Conservation (phyloP, 1,139 yeast species). For the Pichia sp. region DNA sequence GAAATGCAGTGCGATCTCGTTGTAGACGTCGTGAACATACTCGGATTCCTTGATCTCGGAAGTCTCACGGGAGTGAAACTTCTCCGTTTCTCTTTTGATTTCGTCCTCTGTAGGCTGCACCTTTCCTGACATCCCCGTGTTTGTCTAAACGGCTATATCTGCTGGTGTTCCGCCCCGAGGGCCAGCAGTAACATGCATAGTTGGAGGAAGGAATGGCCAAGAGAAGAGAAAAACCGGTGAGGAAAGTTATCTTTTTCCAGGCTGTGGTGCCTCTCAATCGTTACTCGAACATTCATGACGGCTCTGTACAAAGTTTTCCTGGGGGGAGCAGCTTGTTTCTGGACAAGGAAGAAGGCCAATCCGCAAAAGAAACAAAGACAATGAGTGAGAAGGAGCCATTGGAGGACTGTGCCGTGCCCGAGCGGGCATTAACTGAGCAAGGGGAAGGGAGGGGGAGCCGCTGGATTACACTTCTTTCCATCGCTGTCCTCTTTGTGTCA, state of each 20-base stretch:
- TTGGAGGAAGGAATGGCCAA: not conserved
- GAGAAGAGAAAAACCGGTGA: not conserved
- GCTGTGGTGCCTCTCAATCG: not conserved
- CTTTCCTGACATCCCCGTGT: constrained; percentile 26
- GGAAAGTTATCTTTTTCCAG: not conserved
- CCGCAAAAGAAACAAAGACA: not conserved
- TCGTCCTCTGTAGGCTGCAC: constrained; percentile 29
- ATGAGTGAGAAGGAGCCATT: not conserved
- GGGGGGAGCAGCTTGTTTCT: too few relatives aligned
- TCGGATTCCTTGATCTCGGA: constrained; percentile 64
- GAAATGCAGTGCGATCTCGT: constrained; percentile 87
- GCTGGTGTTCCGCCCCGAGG: not conserved
- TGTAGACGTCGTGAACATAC: constrained; percentile 85
- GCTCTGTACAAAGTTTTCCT: not conserved
- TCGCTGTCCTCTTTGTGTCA: not conserved
- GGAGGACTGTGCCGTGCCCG: not conserved
- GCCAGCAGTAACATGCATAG: too few relatives aligned
- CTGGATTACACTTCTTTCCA: not conserved
- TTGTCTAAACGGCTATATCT: not conserved
- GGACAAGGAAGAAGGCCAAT: too few relatives aligned
- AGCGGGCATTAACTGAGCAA: not conserved
- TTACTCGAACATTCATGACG: not conserved
- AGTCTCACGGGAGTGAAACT: constrained; percentile 24
- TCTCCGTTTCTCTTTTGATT: constrained; percentile 24
- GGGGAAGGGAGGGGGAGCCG: not conserved